Conservation (phyloP, 257 asterid species). For the Petunia secreta region DNA sequence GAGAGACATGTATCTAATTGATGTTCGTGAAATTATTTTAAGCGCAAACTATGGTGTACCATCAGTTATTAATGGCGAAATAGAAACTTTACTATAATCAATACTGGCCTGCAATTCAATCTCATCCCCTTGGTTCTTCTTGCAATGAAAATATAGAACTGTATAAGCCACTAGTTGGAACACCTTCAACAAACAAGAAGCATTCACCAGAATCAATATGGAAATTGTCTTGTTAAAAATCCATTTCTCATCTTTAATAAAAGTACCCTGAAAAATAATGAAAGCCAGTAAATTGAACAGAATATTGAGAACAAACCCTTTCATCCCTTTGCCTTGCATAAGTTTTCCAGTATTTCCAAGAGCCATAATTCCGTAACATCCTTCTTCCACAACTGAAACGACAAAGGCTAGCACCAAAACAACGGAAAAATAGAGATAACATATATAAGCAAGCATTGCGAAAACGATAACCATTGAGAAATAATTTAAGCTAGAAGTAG, state of each 20-base stretch:
- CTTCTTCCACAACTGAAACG: constrained; percentile 47
- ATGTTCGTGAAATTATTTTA: no score
- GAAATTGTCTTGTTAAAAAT: background rate
- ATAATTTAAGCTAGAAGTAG: constrained; percentile 24
- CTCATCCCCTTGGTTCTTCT: constrained; percentile 55
- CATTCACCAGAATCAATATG: constrained; percentile 27
- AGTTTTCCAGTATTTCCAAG: constrained; percentile 44
- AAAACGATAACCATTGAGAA: constrained; percentile 8
- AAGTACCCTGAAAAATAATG: constrained; percentile 25
- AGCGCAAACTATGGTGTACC: no score
- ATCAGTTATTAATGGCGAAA: constrained; percentile 13
- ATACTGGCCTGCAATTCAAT: constrained; percentile 35
- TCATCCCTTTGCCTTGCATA: constrained; percentile 46
- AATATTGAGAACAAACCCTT: constrained; percentile 48
- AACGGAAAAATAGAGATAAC: constrained; percentile 29
- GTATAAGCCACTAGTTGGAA: constrained; percentile 42
- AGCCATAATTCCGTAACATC: constrained; percentile 45
- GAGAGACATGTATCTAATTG: no score
- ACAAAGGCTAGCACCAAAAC: constrained; percentile 36
- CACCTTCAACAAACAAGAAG: constrained; percentile 38
- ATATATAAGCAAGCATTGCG: constrained; percentile 11
- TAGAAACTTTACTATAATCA: constrained; percentile 31
- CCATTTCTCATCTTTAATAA: constrained; percentile 23
- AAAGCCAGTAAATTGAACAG: constrained; percentile 24
- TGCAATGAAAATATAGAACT: constrained; percentile 49